These are phyloP conservation scores for Alternaria gansuensis DNA, from an alignment of 2,329 filamentous ascomycete genomes.

Conservation along the genomic window DNA sequence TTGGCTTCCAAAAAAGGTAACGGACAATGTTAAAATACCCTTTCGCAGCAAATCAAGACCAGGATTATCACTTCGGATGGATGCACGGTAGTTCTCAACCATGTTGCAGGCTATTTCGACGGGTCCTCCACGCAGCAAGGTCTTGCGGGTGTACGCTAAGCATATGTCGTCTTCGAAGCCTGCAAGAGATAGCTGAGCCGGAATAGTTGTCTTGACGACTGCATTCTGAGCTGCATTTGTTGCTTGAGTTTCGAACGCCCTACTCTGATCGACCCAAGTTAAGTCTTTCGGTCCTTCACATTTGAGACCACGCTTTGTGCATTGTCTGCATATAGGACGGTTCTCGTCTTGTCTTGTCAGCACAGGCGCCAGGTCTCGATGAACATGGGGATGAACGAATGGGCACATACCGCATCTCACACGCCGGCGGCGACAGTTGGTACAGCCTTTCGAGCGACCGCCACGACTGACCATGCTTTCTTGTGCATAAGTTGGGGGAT, in stretches of 20 bases:
- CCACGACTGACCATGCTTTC: conserved; percentile 39
- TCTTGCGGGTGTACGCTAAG: conserved; percentile 40
- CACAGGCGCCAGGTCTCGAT: not conserved
- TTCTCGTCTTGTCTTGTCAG: conserved; percentile 33
- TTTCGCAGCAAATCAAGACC: conserved; percentile 34
- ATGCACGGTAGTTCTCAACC: conserved; percentile 19
- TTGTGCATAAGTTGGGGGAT: not conserved
- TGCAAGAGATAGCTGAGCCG: conserved; percentile 25
- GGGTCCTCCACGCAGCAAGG: conserved; percentile 36
- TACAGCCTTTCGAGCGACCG: conserved; percentile 42
- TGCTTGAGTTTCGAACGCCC: not conserved
- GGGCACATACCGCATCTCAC: conserved; percentile 42
- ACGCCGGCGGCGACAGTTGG: conserved; percentile 38
- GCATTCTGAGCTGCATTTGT: conserved; percentile 1
- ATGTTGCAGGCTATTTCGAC: conserved; percentile 41
- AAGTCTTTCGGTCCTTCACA: conserved; percentile 39
- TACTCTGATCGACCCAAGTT: conserved; percentile 38
- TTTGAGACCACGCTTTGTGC: conserved; percentile 34
- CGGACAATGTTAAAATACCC: conserved; percentile 36
- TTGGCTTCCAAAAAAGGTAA: conserved; percentile 41
- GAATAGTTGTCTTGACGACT: conserved; percentile 8
- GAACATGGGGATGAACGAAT: not conserved
- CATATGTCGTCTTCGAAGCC: conserved; percentile 41
- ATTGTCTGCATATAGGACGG: conserved; percentile 37
- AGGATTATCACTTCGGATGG: conserved; percentile 13